Evolutionary conservation across 2,329 filamentous ascomycete genomes (phyloP).

Genomic region (Aspergillus sp.): DNA sequence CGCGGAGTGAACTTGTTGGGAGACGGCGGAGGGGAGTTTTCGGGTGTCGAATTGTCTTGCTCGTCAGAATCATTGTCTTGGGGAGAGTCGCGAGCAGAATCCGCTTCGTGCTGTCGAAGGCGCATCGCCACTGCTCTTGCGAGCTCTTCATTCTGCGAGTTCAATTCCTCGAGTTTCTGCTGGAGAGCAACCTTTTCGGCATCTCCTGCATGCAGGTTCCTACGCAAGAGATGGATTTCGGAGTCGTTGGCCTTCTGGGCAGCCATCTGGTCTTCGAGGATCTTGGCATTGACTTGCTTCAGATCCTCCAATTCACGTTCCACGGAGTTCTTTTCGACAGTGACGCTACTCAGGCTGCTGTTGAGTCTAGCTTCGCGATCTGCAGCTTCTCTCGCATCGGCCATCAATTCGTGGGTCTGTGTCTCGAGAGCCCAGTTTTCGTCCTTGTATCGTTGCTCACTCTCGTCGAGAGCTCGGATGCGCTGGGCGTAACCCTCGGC

Average conservation of each 20-base stretch:
- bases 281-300: slow-evolving; percentile 71
- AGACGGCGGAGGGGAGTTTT: slow-evolving; percentile 85
- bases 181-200: slow-evolving; percentile 73
- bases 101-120: slow-evolving; percentile 61
- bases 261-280: slow-evolving; percentile 74
- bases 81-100: slow-evolving; percentile 54
- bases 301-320: slow-evolving; percentile 90
- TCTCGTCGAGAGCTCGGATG: slow-evolving; percentile 80
- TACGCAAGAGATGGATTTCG: slow-evolving; percentile 77
- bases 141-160: slow-evolving; percentile 83
- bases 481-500: slow-evolving; percentile 74
- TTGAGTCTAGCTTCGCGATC: slow-evolving; percentile 80
- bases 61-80: slow-evolving; percentile 62
- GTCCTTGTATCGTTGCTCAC: slow-evolving; percentile 92
- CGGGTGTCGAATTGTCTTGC: slow-evolving; percentile 68
- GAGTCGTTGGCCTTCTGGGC: slow-evolving; percentile 80
- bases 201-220: slow-evolving; percentile 73
- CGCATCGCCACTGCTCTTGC: slow-evolving; percentile 77
- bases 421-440: slow-evolving; percentile 98
- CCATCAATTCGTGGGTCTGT: slow-evolving; percentile 76
- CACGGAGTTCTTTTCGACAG: slow-evolving; percentile 68
- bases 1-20: slow-evolving; percentile 88
- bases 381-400: slow-evolving; percentile 67
- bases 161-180: slow-evolving; percentile 81
- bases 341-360: slow-evolving; percentile 64